A percentile compares a stretch with the other conserved stretches of the same genome.
Conservation (phyloP, 192 early-diverging fungal species). For the Piromyces finnis region DNA sequence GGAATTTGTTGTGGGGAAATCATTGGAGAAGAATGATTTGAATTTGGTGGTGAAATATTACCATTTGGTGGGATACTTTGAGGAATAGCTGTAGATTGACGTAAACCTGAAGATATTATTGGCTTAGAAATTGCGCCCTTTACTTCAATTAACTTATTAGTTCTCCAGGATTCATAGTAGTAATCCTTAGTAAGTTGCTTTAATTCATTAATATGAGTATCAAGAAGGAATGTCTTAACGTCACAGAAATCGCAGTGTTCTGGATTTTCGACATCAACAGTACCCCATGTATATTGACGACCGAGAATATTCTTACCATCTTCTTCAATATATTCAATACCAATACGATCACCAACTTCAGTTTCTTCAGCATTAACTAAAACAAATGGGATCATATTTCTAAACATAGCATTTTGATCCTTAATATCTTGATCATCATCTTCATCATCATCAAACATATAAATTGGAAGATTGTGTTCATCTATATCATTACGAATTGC, state of each 20-base stretch:
- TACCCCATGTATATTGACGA: constrained; percentile 21
- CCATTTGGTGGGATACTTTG: background rate
- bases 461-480: background rate
- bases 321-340: background rate
- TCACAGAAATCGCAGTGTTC: constrained; percentile 21
- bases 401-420: constrained; percentile 14
- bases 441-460: background rate
- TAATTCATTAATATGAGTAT: constrained; percentile 19
- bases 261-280: constrained; percentile 22
- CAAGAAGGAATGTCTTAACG: constrained; percentile 17
- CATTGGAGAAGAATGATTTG: background rate
- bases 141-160: constrained; percentile 20
- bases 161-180: constrained; percentile 27
- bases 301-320: constrained; percentile 9
- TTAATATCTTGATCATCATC: background rate
- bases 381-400: constrained; percentile 18
- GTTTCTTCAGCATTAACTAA: constrained; percentile 25
- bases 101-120: background rate
- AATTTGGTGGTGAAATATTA: background rate
- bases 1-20: background rate
- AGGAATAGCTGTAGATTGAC: background rate
- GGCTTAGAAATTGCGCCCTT: constrained; percentile 8
- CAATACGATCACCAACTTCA: background rate
- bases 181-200: constrained; percentile 16
- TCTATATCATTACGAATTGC: background rate